These are phyloP conservation scores for Luvunga scandens DNA, from an alignment of 345 rosid genomes.

Conservation along the genomic window DNA sequence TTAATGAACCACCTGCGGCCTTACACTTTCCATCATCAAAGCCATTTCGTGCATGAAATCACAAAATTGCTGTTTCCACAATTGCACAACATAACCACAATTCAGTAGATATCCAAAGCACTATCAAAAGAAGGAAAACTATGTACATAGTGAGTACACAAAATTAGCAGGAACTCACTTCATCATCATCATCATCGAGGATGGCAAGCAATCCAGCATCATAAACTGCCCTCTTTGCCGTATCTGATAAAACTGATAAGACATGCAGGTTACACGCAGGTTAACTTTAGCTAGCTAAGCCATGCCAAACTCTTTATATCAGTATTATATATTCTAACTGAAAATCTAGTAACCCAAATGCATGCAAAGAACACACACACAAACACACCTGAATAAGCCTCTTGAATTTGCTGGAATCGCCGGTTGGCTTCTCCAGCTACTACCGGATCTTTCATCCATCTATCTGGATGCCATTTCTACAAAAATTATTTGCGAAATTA, in stretches of 20 bases:
- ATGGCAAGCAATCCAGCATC: slow-evolving; percentile 33
- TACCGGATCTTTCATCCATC: slow-evolving; percentile 28
- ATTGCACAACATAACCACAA: neutral
- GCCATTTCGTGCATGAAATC: slow-evolving; percentile 45
- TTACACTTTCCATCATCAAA: slow-evolving; percentile 29
- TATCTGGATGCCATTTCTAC: slow-evolving; percentile 51
- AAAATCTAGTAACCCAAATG: no score
- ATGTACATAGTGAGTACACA: no score
- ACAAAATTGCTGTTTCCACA: slow-evolving; percentile 25
- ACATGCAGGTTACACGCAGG: no score
- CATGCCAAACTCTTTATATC: neutral
- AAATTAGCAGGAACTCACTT: slow-evolving; percentile 22
- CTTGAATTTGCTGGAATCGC: slow-evolving; percentile 42
- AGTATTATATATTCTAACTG: no score
- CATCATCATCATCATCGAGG: slow-evolving; percentile 29
- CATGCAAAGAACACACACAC: no score
- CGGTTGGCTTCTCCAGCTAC: slow-evolving; percentile 31
- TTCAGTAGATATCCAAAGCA: neutral
- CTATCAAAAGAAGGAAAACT: neutral
- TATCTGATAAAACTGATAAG: slow-evolving; percentile 27
- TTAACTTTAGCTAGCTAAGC: neutral
- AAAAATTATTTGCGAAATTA: neutral
- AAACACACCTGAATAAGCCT: slow-evolving; percentile 29
- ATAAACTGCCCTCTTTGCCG: slow-evolving; percentile 25
- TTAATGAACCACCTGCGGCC: slow-evolving; percentile 8